Evolutionary conservation across 2,329 filamentous ascomycete species (phyloP), one percentile per base, ranked within the genome.

Genomic region (Neoarthrinium moseri): DNA sequence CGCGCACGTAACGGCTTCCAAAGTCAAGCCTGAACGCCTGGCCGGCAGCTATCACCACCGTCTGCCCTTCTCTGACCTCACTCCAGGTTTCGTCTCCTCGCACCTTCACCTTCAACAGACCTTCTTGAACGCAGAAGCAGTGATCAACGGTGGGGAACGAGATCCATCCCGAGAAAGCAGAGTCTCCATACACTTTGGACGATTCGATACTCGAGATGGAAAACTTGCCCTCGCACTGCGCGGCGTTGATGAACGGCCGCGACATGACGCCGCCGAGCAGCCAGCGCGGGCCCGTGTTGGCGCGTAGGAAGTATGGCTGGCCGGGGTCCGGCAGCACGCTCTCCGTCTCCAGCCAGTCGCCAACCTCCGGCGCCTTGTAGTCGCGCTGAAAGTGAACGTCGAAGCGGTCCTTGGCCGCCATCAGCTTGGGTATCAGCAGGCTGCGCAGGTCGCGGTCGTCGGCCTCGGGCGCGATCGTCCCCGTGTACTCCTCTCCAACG

Each of bases 301-400:
- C 69, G 7, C 70, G 70, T 4, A 82, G 58, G 45, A 74, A 83
- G 54, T 80, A 82, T 0, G 71, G 67, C 48, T 69, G 56, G 13
- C 64, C 47, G 4, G 56, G 55, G 0, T 61, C 68, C 0, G 73
- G 69, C 3, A 78, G 59, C 4, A 34, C 41, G 22, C 66, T 69
- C 38, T 78, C 74, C 1, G 54, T 56, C 4, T 56, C 60, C 11
- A 63, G 54, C 71, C 73, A 78, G 0, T 69, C 67, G 2, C 57
- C 59, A 0, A 73, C 64, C 11, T 66, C 70, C 1, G 73, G 74
- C 0, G 72, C 66, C 26, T 69, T 47, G 50, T 78, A 74, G 42
- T 78, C 65, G 4, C 71, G 69, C 38, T 69, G 67, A 41, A 78
- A 78, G 3, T 79, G 64, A 43, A 82, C 77, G 51, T 83, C 79